Percentiles rank a stretch among this genome's conserved stretches.
Conservation (phyloP, 2,329 filamentous ascomycete species). For the Lomentospora prolificans region DNA sequence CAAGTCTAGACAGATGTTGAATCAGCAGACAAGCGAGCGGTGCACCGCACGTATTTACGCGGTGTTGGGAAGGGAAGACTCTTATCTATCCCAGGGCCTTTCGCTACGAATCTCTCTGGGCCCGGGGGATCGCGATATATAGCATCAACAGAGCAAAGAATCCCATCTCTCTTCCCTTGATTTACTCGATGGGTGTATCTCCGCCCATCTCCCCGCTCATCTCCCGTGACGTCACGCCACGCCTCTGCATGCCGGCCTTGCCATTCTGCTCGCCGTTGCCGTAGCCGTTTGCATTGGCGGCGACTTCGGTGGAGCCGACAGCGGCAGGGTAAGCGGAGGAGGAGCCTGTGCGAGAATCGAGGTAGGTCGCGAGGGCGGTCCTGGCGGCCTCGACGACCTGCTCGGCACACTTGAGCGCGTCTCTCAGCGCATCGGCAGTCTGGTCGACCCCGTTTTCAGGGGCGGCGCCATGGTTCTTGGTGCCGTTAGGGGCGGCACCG, state of each 20-base stretch:
- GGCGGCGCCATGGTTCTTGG: slow-evolving; percentile 6
- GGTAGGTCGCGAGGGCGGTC: slow-evolving; percentile 31
- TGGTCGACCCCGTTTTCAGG: slow-evolving; percentile 22
- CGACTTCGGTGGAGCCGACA: not conserved
- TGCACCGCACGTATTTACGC: no score
- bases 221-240: slow-evolving; percentile 43
- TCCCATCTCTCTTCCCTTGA: not conserved
- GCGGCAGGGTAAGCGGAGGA: slow-evolving; percentile 14
- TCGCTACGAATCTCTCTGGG: no score
- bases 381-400: slow-evolving; percentile 36
- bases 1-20: slow-evolving; percentile 11
- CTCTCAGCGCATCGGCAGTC: slow-evolving; percentile 30
- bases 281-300: slow-evolving; percentile 9
- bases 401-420: slow-evolving; percentile 35
- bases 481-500: slow-evolving; percentile 10
- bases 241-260: slow-evolving; percentile 19
- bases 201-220: slow-evolving; percentile 53
- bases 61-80: no score
- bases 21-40: slow-evolving; percentile 7
- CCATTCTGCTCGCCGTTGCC: slow-evolving; percentile 9
- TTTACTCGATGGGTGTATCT: slow-evolving; percentile 34
- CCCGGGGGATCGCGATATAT: no score
- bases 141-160: no score
- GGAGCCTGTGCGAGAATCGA: slow-evolving; percentile 12
- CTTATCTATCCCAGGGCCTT: no score